Base-by-base conservation (phyloP, 169 alveolate species). In the Babesia ovis region DNA sequence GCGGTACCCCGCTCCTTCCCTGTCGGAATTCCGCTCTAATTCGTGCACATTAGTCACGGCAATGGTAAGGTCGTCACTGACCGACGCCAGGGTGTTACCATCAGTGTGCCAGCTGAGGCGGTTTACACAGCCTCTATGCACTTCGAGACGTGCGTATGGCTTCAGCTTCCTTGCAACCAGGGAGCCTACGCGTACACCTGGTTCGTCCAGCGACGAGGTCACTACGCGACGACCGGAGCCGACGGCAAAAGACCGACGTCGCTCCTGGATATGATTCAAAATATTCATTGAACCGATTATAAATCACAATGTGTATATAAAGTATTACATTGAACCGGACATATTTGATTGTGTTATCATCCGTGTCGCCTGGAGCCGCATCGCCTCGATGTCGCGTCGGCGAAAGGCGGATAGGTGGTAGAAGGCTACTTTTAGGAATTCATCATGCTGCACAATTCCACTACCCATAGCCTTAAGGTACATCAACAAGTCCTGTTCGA, bases 371-470 rank as follows among this genome's bases (percentile, higher is more conserved):
- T 64, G 59, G 41, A 50, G 50, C 66, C 93, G 72, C 68, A 82
- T 68, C 68, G 84, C 77, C 72, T 60, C 81, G 14, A 88, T 88
- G 35, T 80, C 88, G 43, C 83, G 81, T 42, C 90, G 61, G 57
- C 90, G 77, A 43, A 88, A 68, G 4, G 77, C 76, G 0, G 90
- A 80, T 22, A 88, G 70, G 68, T 84, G 85, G 89, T 88, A 75
- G 75, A 88, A 88, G 20, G 91, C 91, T 25, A 75, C 68, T 35
- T 88, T 76, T 60, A 88, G 72, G 48, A 88, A 71, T 64, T 84
- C 90, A 72, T 88, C 91, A 70, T 79, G 85, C 61, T 88, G 90
- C 43, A 88, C 85, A 57, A 84, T 70, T 20, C 80, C 50, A 57
- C 71, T 88, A 27, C 86, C 68, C 82, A 83, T 73, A 27, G 83